phyloP scores from a whole-genome alignment of 805 yeast genomes.

The Cyberlindnera mississippiensis region DNA sequence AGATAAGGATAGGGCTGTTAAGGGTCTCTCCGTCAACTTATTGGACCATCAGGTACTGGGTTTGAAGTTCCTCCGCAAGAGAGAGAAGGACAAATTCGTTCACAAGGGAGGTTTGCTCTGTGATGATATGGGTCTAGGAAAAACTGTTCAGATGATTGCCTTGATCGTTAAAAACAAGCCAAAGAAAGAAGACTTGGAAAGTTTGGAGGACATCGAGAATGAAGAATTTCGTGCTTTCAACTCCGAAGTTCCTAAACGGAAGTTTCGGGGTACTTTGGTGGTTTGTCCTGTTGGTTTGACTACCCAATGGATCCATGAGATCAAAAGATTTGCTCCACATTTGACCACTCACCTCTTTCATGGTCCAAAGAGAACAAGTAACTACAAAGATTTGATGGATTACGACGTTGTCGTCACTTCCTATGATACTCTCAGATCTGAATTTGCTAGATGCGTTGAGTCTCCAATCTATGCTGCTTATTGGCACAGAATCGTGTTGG shows the following conservation, averaged over 20 bases:
- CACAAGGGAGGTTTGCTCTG: conserved; percentile 62
- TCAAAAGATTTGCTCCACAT: conserved; percentile 46
- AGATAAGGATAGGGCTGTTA: conserved; percentile 26
- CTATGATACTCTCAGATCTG: conserved; percentile 51
- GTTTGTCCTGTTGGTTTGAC: conserved; percentile 74
- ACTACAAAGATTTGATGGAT: conserved; percentile 36
- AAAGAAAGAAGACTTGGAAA: conserved; percentile 11
- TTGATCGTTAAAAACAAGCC: conserved; percentile 38
- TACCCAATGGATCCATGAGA: conserved; percentile 70
- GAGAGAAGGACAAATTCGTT: conserved; percentile 31
- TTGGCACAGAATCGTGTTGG: conserved; percentile 53
- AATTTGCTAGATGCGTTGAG: conserved; percentile 21
- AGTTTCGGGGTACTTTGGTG: conserved; percentile 46
- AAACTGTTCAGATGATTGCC: conserved; percentile 75
- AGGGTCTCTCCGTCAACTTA: conserved; percentile 37
- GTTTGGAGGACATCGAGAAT: conserved; percentile 8
- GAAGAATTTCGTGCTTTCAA: conserved; percentile 3
- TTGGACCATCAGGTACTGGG: conserved; percentile 47
- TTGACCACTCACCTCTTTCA: conserved; percentile 53
- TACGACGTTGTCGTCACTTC: conserved; percentile 69
- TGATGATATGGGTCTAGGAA: conserved; percentile 91
- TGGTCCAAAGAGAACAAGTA: conserved; percentile 34
- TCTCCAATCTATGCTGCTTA: conserved; percentile 28
- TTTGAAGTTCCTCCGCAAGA: conserved; percentile 34
- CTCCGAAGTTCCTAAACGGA: conserved; percentile 13